phyloP scores from a whole-genome alignment of 2,329 filamentous ascomycete species.

The Phialophora chinensis region DNA sequence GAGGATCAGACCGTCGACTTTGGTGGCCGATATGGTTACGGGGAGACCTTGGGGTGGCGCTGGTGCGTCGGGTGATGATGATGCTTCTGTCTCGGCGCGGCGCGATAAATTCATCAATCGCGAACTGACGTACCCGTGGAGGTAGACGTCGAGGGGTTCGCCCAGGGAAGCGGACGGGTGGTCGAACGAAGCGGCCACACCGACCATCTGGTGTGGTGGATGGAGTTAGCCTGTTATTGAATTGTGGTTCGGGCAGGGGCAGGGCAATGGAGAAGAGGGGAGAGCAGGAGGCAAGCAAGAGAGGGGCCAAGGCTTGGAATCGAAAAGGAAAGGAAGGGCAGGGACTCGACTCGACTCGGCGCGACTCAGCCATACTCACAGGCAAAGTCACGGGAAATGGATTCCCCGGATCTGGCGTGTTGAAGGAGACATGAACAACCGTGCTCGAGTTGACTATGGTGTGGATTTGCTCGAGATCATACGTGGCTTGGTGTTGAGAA shows the following conservation, averaged over 20 bases:
- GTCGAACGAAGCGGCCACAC: conserved; percentile 75
- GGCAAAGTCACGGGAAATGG: conserved; percentile 79
- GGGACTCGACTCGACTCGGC: neutral
- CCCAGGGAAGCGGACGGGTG: conserved; percentile 63
- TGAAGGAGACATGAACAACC: conserved; percentile 80
- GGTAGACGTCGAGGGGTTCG: conserved; percentile 74
- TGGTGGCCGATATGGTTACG: conserved; percentile 72
- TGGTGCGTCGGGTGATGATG: conserved; percentile 35
- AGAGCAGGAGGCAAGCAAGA: too few relatives aligned
- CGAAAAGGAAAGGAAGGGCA: neutral
- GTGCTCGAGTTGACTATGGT: conserved; percentile 73
- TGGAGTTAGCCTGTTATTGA: too few relatives aligned
- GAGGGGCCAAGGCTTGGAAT: neutral
- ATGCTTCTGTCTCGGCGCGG: conserved; percentile 44
- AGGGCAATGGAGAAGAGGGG: too few relatives aligned
- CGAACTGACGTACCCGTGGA: conserved; percentile 82
- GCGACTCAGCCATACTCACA: neutral
- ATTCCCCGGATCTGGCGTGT: conserved; percentile 59
- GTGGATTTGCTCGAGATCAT: conserved; percentile 76
- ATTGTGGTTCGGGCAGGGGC: too few relatives aligned
- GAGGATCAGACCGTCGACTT: conserved; percentile 79
- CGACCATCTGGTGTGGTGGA: conserved; percentile 68
- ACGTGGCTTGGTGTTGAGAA: conserved; percentile 61
- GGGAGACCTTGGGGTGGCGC: conserved; percentile 59
- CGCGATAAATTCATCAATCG: conserved; percentile 80